phyloP scores from a whole-genome alignment of 2,329 filamentous ascomycete species.

The Beauveria medogensis region DNA sequence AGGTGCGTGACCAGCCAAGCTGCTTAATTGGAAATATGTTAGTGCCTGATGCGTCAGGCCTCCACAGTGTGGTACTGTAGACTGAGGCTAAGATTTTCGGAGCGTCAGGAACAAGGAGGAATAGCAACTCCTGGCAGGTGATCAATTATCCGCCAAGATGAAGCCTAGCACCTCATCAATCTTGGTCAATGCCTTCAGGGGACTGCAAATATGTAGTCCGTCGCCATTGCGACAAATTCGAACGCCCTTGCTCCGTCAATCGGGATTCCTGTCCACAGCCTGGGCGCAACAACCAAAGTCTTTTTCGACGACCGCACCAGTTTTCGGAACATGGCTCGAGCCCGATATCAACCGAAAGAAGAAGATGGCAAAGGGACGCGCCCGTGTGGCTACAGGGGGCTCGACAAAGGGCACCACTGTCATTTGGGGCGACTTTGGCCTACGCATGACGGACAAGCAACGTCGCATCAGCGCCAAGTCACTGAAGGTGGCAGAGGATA shows the following conservation, averaged over 20 bases:
- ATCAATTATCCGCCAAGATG: constrained; percentile 30
- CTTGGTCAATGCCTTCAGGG: constrained; percentile 43
- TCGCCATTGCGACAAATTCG: constrained; percentile 31
- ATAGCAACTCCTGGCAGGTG: constrained; percentile 12
- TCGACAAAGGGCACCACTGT: constrained; percentile 90
- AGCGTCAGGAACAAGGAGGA: constrained; percentile 16
- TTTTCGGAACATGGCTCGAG: constrained; percentile 68
- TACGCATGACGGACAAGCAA: constrained; percentile 90
- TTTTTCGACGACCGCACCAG: constrained; percentile 62
- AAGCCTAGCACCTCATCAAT: constrained; percentile 35
- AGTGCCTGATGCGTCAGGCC: constrained; percentile 20
- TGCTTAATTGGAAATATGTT: constrained; percentile 22
- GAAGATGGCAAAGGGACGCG: constrained; percentile 86
- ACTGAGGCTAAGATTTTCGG: constrained; percentile 25
- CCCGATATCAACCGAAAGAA: constrained; percentile 68
- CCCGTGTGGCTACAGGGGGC: constrained; percentile 82
- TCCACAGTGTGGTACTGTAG: constrained; percentile 2
- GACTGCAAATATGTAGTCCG: constrained; percentile 37
- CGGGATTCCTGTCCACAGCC: constrained; percentile 20
- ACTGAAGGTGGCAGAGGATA: constrained; percentile 85
- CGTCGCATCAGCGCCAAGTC: constrained; percentile 80
- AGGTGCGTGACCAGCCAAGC: constrained; percentile 27
- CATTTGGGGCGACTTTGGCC: constrained; percentile 90
- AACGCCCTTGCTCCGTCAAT: constrained; percentile 23
- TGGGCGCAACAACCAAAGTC: constrained; percentile 34